These are phyloP conservation scores for Hypoxylon sp. DNA, from an alignment of 2,329 filamentous ascomycete genomes.

Conservation along the genomic window DNA sequence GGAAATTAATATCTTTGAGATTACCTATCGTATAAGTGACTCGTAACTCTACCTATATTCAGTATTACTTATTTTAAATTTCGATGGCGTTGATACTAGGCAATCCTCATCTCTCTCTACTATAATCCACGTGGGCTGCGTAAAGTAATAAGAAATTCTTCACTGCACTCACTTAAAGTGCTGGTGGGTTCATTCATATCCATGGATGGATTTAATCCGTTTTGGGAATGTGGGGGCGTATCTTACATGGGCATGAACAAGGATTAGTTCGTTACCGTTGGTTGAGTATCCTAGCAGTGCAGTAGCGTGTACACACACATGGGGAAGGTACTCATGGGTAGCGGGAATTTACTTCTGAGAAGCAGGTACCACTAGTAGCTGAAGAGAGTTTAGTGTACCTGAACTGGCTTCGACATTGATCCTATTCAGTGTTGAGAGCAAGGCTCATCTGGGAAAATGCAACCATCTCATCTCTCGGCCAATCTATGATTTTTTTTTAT, in stretches of 20 bases:
- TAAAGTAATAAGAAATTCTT: background rate
- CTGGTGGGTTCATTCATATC: background rate
- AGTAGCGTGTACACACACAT: constrained; percentile 6
- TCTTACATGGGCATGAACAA: constrained; percentile 8
- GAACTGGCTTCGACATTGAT: background rate
- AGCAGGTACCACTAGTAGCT: constrained; percentile 18
- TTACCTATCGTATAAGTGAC: background rate
- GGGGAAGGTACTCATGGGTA: constrained; percentile 25
- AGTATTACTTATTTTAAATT: background rate
- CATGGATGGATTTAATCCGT: constrained; percentile 10
- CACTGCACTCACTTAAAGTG: constrained; percentile 20
- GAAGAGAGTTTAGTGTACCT: constrained; percentile 1
- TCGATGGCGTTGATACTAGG: background rate
- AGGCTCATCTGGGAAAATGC: constrained; percentile 42
- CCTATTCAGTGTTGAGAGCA: constrained; percentile 28
- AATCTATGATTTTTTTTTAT: constrained; percentile 26
- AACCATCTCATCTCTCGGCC: constrained; percentile 41
- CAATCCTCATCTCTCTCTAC: background rate
- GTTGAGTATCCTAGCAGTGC: constrained; percentile 22
- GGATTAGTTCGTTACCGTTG: constrained; percentile 29
- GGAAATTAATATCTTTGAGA: background rate
- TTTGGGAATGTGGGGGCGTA: constrained; percentile 39
- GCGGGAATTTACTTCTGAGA: constrained; percentile 5
- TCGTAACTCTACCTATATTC: background rate
- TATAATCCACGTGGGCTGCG: background rate